These are phyloP conservation scores for Rhizopogon sp. DNA, from an alignment of 768 basidiomycete species.

Conservation along the genomic window DNA sequence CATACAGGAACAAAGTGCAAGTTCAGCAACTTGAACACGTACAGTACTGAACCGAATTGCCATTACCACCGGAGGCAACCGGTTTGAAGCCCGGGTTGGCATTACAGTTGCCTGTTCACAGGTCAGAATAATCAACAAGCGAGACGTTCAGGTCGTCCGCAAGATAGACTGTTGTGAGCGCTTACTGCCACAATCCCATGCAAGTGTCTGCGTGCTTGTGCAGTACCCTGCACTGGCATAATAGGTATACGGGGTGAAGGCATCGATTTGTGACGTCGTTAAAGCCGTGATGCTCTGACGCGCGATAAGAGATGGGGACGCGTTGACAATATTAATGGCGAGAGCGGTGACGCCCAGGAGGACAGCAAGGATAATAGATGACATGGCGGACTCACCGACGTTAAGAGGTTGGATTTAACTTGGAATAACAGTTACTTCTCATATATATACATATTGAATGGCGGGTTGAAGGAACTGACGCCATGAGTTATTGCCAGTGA, in stretches of 20 bases:
- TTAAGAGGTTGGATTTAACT: background rate
- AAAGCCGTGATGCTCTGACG: conserved; percentile 36
- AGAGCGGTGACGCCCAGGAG: conserved; percentile 9
- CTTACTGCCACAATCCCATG: conserved; percentile 54
- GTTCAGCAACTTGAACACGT: background rate
- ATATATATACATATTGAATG: background rate
- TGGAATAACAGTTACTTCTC: background rate
- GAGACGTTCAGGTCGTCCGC: background rate
- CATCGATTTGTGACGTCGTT: conserved; percentile 33
- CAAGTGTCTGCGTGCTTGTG: conserved; percentile 31
- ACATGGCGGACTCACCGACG: conserved; percentile 9
- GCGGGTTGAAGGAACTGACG: too few species aligned
- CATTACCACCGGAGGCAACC: conserved; percentile 44
- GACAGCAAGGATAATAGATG: conserved; percentile 6
- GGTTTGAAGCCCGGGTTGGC: conserved; percentile 46
- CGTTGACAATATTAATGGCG: conserved; percentile 3
- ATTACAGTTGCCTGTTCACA: conserved; percentile 36
- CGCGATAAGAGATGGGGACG: conserved; percentile 21
- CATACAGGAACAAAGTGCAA: background rate
- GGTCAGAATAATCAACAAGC: background rate
- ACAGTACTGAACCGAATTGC: conserved; percentile 39
- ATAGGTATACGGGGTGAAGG: conserved; percentile 43
- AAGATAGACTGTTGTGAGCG: background rate
- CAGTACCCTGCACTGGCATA: conserved; percentile 53
- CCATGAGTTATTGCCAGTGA: too few species aligned